phyloP scores from a whole-genome alignment of 805 yeast species.

The Naumovozyma castellii region DNA sequence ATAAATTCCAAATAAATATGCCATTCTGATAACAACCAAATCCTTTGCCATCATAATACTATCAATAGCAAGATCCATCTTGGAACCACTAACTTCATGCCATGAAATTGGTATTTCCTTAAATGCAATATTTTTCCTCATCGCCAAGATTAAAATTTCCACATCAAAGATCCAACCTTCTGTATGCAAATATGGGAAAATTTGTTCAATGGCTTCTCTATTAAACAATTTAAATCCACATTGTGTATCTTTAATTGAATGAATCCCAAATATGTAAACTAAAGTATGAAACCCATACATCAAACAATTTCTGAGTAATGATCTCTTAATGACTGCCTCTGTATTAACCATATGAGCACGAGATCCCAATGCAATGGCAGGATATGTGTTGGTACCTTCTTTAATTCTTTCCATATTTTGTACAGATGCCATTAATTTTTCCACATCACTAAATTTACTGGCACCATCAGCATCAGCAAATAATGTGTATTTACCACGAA shows the following conservation, averaged over 20 bases:
- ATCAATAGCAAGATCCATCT: slow-evolving; percentile 85
- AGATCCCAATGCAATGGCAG: slow-evolving; percentile 79
- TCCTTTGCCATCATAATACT: slow-evolving; percentile 90
- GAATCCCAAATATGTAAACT: slow-evolving; percentile 80
- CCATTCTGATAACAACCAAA: slow-evolving; percentile 79
- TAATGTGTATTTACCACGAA: slow-evolving; percentile 62
- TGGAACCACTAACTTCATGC: slow-evolving; percentile 96
- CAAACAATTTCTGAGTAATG: slow-evolving; percentile 75
- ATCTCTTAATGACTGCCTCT: slow-evolving; percentile 92
- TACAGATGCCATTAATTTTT: slow-evolving; percentile 40
- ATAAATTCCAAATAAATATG: slow-evolving; percentile 79
- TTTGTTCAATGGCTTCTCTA: slow-evolving; percentile 47
- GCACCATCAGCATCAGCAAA: slow-evolving; percentile 99
- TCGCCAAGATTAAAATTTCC: slow-evolving; percentile 75
- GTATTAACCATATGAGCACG: slow-evolving; percentile 95
- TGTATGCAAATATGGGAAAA: slow-evolving; percentile 88
- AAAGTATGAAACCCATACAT: slow-evolving; percentile 88
- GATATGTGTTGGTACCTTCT: slow-evolving; percentile 17
- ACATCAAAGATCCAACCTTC: slow-evolving; percentile 99
- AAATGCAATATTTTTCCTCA: slow-evolving; percentile 55
- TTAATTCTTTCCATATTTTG: slow-evolving; percentile 18
- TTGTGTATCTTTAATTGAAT: slow-evolving; percentile 84
- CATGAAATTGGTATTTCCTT: slow-evolving; percentile 82
- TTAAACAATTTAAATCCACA: slow-evolving; percentile 95
- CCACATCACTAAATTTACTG: slow-evolving; percentile 63